Conservation (phyloP, 371 early-diverging fungal species). For the Parasitella parasitica region DNA sequence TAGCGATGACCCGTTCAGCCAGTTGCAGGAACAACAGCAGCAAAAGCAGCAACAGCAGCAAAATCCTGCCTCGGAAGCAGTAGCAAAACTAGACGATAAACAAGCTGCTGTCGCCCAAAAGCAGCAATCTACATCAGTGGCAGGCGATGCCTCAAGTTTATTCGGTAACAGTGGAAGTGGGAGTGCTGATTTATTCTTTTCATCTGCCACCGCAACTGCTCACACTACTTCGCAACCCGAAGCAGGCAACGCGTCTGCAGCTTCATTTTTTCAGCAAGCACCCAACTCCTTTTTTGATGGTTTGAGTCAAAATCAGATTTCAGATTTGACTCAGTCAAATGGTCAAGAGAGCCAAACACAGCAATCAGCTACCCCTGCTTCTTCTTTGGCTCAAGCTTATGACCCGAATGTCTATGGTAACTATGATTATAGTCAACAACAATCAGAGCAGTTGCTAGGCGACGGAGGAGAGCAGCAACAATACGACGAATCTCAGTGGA, state of each 20-base stretch:
- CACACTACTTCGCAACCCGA: neutral
- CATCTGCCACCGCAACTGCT: neutral
- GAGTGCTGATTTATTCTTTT: constrained; percentile 18
- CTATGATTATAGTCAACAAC: constrained; percentile 2
- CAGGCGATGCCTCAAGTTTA: constrained; percentile 32
- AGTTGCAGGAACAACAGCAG: constrained; percentile 8
- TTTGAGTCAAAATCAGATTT: neutral
- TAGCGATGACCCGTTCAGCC: constrained; percentile 16
- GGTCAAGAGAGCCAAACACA: neutral
- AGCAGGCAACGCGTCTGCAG: constrained; percentile 15
- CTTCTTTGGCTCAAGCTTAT: constrained; percentile 16
- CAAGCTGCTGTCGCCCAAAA: neutral
- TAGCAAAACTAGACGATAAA: neutral
- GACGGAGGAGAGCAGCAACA: constrained; percentile 2
- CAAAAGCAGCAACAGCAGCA: constrained; percentile 3
- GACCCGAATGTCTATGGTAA: constrained; percentile 5
- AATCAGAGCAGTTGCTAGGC: neutral
- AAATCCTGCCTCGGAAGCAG: neutral
- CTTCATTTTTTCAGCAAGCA: constrained; percentile 16
- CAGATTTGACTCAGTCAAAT: constrained; percentile 2
- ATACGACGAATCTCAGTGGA: constrained; percentile 11
- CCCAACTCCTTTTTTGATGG: constrained; percentile 12
- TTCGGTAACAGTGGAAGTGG: constrained; percentile 16
- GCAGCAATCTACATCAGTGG: neutral
- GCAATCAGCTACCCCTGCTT: neutral